Evolutionary conservation across 306 rosid species (phyloP), one percentile per base, ranked within the genome.

Genomic region (Sindora glabra): DNA sequence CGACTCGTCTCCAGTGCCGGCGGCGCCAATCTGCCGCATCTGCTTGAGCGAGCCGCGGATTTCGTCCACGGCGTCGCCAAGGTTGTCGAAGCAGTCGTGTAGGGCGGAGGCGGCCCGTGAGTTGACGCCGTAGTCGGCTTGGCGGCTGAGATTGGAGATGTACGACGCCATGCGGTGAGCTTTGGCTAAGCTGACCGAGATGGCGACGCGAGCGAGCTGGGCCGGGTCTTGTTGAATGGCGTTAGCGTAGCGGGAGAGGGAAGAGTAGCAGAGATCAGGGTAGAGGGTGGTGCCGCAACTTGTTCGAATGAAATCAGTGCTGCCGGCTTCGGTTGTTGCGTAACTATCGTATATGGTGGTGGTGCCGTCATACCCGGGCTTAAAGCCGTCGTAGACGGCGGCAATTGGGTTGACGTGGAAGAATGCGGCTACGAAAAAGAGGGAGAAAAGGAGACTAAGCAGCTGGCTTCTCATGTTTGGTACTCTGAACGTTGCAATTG

Each of bases 41-140:
- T 94, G 97, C 26, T 75, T 76, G 37, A 94, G 77, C 30, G 99
- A 94, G 51, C 86, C 95, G 10, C 84, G 90, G 41, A 94, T 94
- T 81, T 84, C 86, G 62, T 79, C 87, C 6, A 80, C 97, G 32
- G 99, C 87, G 66, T 94, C 94, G 49, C 62, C 95, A 32, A 94
- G 84, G 81, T 86, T 89, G 9, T 75, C 13, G 84, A 73, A 82
- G 79, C 99, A 94, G 73, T 94, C 99, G 21, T 65, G 97, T 12
- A 94, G 79, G 1, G 97, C 99, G 5, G 82, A 54, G 1, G 83
- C 12, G 18, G 90, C 50, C 42, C 90, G 81, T 0, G 72, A 66
- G 67, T 68, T 67, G 15, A 55, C 49, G 16, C 71, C 60, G 73
- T 86, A 84, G 45, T 89, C 94, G 51, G 83, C 81, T 1, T 42